Evolutionary conservation across 1,284 basidiomycete species (phyloP).

Genomic region (Cryptococcus wingfieldii): DNA sequence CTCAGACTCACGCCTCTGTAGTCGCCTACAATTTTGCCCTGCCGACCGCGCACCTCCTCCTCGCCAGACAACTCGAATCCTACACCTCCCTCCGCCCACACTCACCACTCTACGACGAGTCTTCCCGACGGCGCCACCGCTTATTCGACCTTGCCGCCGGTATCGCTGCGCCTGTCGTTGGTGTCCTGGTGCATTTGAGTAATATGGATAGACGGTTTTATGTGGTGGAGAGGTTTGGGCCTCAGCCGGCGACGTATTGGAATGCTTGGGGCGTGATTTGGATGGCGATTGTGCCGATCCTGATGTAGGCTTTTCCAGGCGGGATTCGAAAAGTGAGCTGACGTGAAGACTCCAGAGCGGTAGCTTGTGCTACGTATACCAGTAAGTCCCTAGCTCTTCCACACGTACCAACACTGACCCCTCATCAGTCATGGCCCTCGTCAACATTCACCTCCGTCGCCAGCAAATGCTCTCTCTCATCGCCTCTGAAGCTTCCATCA

Average conservation of each 20-base stretch:
- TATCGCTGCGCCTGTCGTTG: conserved; percentile 26
- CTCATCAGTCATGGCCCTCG: conserved; percentile 32
- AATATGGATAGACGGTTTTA: conserved; percentile 37
- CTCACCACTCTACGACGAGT: conserved; percentile 33
- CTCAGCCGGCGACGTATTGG: conserved; percentile 38
- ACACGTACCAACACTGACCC: background rate
- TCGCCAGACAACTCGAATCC: conserved; percentile 40
- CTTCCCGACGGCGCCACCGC: conserved; percentile 21
- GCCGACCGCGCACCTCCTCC: conserved; percentile 36
- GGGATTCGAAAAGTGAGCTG: too few species aligned
- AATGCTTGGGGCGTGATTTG: conserved; percentile 39
- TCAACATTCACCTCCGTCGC: conserved; percentile 36
- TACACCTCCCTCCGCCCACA: conserved; percentile 35
- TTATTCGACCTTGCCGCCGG: conserved; percentile 27
- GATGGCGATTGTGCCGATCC: conserved; percentile 40
- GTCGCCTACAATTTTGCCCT: conserved; percentile 45
- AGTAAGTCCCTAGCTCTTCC: conserved; percentile 15
- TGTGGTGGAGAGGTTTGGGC: conserved; percentile 33
- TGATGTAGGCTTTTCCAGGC: conserved; percentile 9
- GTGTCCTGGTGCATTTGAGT: conserved; percentile 34
- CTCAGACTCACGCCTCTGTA: background rate
- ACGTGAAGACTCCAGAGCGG: conserved; percentile 7
- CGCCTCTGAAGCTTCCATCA: conserved; percentile 29
- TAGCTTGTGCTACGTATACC: conserved; percentile 28
- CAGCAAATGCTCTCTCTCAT: conserved; percentile 35